Percentiles rank a stretch among this genome's conserved stretches.
Evolutionary conservation across 2,329 filamentous ascomycete genomes (phyloP).

Genomic region (Lasiodiplodia theobromae): DNA sequence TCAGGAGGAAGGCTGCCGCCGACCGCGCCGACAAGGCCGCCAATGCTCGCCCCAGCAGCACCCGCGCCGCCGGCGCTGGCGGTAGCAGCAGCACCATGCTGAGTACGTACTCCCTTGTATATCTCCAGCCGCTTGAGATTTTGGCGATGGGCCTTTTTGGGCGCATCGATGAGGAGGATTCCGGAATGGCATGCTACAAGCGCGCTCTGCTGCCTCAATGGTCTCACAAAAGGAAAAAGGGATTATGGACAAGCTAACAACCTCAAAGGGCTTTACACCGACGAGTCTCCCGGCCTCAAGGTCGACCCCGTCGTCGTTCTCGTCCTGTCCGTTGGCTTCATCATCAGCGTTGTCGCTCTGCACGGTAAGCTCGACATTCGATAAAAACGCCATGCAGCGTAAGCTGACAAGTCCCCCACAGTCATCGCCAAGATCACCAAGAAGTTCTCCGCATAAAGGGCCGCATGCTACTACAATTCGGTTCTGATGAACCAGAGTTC

Average conservation of each 20-base stretch:
- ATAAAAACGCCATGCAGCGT: not conserved
- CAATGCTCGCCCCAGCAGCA: constrained; percentile 91
- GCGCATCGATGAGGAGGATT: not conserved
- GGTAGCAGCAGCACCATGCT: constrained; percentile 98
- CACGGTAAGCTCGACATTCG: constrained; percentile 75
- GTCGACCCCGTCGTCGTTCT: constrained; percentile 98
- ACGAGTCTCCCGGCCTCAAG: constrained; percentile 96
- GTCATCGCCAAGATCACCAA: constrained; percentile 31
- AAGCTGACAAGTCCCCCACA: not conserved
- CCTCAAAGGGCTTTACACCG: constrained; percentile 85
- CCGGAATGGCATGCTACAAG: not conserved
- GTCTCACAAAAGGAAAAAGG: not conserved
- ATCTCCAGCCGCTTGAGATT: not conserved
- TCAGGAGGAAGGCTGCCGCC: constrained; percentile 92
- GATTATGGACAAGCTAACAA: constrained; percentile 35
- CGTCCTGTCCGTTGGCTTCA: constrained; percentile 95
- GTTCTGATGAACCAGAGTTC: not conserved
- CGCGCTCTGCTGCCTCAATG: not conserved
- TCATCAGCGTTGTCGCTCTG: constrained; percentile 96
- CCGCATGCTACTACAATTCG: not conserved
- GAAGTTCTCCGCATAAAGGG: constrained; percentile 30
- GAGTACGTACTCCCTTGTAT: constrained; percentile 66
- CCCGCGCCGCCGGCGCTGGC: constrained; percentile 89
- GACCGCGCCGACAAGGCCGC: constrained; percentile 97
- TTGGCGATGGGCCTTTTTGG: not conserved